Conservation (phyloP, 352 stramenopile species). For the Pythium grandisporangium region DNA sequence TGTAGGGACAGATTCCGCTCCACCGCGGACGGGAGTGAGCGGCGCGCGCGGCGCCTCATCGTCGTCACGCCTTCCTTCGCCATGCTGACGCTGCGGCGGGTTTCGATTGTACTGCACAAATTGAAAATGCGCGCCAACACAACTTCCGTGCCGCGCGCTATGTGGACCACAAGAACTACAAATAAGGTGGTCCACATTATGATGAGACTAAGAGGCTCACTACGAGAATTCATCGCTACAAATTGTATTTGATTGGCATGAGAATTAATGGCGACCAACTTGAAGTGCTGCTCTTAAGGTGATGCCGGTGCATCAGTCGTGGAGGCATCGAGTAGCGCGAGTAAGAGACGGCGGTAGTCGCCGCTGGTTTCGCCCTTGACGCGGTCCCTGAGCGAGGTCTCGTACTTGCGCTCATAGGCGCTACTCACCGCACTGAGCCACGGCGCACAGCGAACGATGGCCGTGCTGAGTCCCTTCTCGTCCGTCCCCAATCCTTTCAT, state of each 20-base stretch:
- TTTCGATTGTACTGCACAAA: neutral
- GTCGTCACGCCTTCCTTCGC: too few species aligned
- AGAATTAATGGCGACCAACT: too few species aligned
- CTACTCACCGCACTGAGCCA: slow-evolving; percentile 15
- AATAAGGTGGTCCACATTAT: neutral
- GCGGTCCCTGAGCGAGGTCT: slow-evolving; percentile 23
- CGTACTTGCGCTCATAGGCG: slow-evolving; percentile 22
- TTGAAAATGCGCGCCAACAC: slow-evolving; percentile 9
- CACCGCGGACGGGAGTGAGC: slow-evolving; percentile 15
- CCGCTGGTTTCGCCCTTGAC: slow-evolving; percentile 25
- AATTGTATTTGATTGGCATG: too few species aligned
- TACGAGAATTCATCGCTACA: too few species aligned
- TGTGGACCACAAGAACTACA: neutral
- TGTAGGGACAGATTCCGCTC: slow-evolving; percentile 20
- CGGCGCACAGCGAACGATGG: slow-evolving; percentile 19
- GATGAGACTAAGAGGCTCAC: too few species aligned
- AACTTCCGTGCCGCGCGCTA: neutral
- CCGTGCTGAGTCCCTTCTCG: slow-evolving; percentile 17
- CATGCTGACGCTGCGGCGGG: too few species aligned
- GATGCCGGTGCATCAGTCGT: too few species aligned
- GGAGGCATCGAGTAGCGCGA: slow-evolving; percentile 19
- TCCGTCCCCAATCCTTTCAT: slow-evolving; percentile 35
- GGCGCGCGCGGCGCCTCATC: slow-evolving; percentile 10
- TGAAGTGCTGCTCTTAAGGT: too few species aligned
- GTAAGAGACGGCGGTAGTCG: slow-evolving; percentile 21